Percentiles rank a stretch among this genome's conserved stretches.
These are phyloP conservation scores for Castanea sativa DNA, from an alignment of 306 rosid species.

Conservation along the genomic window DNA sequence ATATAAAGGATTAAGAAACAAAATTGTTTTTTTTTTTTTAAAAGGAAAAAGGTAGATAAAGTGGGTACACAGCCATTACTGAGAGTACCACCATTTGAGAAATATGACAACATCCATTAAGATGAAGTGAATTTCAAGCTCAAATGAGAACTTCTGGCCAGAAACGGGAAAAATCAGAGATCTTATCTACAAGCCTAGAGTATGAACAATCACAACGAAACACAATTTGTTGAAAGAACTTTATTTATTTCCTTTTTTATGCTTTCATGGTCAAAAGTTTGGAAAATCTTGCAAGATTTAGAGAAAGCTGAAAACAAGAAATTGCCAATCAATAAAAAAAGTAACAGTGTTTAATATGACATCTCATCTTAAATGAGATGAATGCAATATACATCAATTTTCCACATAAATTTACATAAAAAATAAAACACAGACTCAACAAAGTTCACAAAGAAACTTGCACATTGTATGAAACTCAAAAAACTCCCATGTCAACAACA, in stretches of 20 bases:
- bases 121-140: too few species aligned
- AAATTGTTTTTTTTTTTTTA: too few species aligned
- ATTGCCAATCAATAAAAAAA: not conserved
- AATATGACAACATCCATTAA: too few species aligned
- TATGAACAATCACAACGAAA: slow-evolving; percentile 1
- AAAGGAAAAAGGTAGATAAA: too few species aligned
- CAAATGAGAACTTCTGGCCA: not conserved
- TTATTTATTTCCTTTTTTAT: not conserved
- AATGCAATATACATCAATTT: not conserved
- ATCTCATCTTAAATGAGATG: not conserved
- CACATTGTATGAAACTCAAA: not conserved
- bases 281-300: not conserved
- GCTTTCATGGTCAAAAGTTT: slow-evolving; percentile 1
- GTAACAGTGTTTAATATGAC: not conserved
- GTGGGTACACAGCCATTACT: too few species aligned
- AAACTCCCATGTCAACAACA: not conserved
- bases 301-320: not conserved
- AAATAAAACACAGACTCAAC: not conserved
- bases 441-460: not conserved
- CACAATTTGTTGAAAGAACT: slow-evolving; percentile 2
- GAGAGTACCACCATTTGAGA: too few species aligned
- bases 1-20: not conserved
- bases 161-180: not conserved
- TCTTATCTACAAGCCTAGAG: slow-evolving; percentile 3
- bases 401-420: not conserved